These are phyloP conservation scores for Kwoniella shivajii DNA, from an alignment of 1,284 basidiomycete genomes.

Conservation along the genomic window DNA sequence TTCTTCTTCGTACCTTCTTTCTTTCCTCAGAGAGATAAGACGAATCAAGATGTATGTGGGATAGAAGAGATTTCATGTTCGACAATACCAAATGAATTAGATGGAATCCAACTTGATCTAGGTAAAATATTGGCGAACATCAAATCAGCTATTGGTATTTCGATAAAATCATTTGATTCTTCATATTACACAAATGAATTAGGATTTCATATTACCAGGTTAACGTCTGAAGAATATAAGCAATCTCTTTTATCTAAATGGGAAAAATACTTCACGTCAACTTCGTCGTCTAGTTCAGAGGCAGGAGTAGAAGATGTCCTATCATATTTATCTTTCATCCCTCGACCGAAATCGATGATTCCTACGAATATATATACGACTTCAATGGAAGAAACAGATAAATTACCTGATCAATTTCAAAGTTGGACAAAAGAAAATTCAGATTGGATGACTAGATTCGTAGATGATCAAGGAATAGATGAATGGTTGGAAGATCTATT, in stretches of 20 bases:
- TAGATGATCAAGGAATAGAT: slow-evolving; percentile 25
- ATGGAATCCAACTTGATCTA: not conserved
- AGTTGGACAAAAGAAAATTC: slow-evolving; percentile 25
- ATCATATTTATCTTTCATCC: not conserved
- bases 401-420: slow-evolving; percentile 29
- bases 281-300: not conserved
- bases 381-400: slow-evolving; percentile 14
- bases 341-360: not conserved
- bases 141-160: not conserved
- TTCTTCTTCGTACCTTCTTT: not conserved
- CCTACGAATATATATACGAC: slow-evolving; percentile 29
- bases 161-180: not conserved
- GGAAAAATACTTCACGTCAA: not conserved
- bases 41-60: not conserved
- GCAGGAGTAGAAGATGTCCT: not conserved
- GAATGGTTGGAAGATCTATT: slow-evolving; percentile 21
- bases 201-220: not conserved
- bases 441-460: slow-evolving; percentile 25
- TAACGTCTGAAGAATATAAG: not conserved
- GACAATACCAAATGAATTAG: not conserved
- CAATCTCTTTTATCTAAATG: not conserved
- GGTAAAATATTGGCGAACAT: not conserved
- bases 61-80: not conserved
- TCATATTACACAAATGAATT: not conserved
- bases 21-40: not conserved